Evolutionary conservation across 2,329 filamentous ascomycete species (phyloP), one percentile per base, ranked within the genome.

Genomic region (Colletotrichum sidae): DNA sequence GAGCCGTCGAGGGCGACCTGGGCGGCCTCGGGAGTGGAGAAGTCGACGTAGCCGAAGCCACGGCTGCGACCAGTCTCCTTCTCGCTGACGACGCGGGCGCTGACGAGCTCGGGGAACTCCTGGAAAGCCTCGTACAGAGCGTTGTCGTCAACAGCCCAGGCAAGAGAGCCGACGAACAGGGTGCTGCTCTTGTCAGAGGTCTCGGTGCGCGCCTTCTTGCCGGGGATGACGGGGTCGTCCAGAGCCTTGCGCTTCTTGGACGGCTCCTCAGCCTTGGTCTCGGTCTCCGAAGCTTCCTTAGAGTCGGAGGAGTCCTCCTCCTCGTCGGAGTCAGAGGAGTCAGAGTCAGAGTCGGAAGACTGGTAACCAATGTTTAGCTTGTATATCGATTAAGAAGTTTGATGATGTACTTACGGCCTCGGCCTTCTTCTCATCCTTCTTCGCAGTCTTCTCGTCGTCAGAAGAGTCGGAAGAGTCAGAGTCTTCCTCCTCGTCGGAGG

Each of bases 41-140:
- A 97, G 83, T 97, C 94, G 73, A 97, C 92, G 77, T 97, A 97
- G 67, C 94, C 94, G 79, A 96, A 97, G 70, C 93, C 94, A 82
- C 94, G 94, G 79, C 94, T 95, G 75, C 93, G 91, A 73, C 92
- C 92, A 74, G 85, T 87, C 60, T 90, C 88, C 78, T 90, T 90
- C 82, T 97, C 93, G 72, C 89, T 94, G 77, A 97, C 92, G 75
- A 97, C 89, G 72, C 93, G 91, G 69, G 90, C 91, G 72, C 88
- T 86, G 70, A 83, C 81, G 61, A 96, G 84, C 74, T 91, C 91
- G 69, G 90, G 90, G 73, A 90, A 95, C 68, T 87, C 81, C 83
- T 94, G 88, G 82, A 97, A 97, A 77, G 95, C 91, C 72, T 90
- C 86, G 70, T 87, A 85, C 69, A 97, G 89, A 81, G 88, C 88